Conservation (phyloP, 768 basidiomycete species). For the Sarcodon aspratus region DNA sequence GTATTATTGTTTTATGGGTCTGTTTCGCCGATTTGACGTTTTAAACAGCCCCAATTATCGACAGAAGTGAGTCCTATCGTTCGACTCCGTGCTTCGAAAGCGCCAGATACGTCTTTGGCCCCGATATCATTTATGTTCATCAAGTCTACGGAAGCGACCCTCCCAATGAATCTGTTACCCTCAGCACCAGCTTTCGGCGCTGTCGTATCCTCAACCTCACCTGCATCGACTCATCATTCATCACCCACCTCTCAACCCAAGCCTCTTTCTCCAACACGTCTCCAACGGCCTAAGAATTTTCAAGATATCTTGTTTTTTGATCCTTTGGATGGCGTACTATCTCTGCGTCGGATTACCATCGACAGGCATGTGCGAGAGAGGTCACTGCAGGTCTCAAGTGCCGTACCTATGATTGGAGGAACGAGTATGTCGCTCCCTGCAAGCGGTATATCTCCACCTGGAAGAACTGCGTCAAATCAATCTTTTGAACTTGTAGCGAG, state of each 20-base stretch:
- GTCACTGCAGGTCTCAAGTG: conserved; percentile 10
- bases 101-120: conserved; percentile 14
- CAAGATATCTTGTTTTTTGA: conserved; percentile 67
- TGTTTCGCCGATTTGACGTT: not conserved
- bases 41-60: conserved; percentile 33
- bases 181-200: conserved; percentile 14
- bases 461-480: conserved; percentile 21
- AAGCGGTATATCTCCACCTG: conserved; percentile 19
- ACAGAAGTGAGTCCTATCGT: conserved; percentile 46
- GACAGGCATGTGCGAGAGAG: conserved; percentile 22
- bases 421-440: conserved; percentile 57
- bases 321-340: conserved; percentile 40
- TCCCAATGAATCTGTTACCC: conserved; percentile 31
- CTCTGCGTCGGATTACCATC: conserved; percentile 40
- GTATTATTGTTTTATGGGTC: conserved; percentile 8
- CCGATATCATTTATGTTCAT: conserved; percentile 52
- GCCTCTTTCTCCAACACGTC: conserved; percentile 16
- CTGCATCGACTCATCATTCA: conserved; percentile 15
- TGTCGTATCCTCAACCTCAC: conserved; percentile 14
- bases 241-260: conserved; percentile 10
- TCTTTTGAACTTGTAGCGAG: conserved; percentile 23
- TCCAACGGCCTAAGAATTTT: conserved; percentile 30
- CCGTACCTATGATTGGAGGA: conserved; percentile 22
- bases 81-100: conserved; percentile 30
- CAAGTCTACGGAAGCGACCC: conserved; percentile 15